Base-by-base conservation (phyloP, 148 eudicot genomes). In the Beta vulgaris region DNA sequence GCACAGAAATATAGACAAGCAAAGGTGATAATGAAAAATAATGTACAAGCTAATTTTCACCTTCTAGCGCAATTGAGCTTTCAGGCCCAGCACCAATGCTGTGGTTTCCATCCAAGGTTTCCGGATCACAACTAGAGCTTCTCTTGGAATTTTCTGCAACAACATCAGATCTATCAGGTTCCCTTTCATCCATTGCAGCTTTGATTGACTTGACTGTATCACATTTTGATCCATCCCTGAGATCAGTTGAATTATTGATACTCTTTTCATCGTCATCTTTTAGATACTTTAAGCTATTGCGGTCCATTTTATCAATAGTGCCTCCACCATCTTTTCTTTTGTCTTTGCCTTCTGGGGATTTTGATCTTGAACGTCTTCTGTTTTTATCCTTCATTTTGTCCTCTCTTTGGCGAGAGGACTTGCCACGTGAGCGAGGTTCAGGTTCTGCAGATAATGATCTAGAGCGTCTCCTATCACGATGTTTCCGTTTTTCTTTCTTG, bases 371-470 rank as follows among this genome's bases (percentile, higher is more conserved):
- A 29, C 67, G 81, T 77, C 80, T 88, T 85, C 82, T 81, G 68
- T 73, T 81, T 58, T 78, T 80, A 71, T 80, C 80, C 62, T 88
- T 86, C 62, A 46, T 58, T 46, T 79, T 85, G 54, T 82, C 85
- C 25, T 82, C 82, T 69, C 69, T 78, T 64, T 71, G 76, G 16
- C 82, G 83, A 54, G 91, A 84, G 39, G 78, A 70, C 79, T 76
- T 83, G 28, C 79, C 79, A 78, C 82, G 76, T 75, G 73, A 85
- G 65, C 53, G 81, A 29, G 74, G 73, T 78, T 87, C 81, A 75
- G 48, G 79, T 40, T 88, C 95, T 48, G 79, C 69, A 76, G 98
- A 90, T 44, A 82, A 66, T 36, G 95, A 90, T 71, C 92, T 85
- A 31, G 91, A 88, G 53, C 80, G 82, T 82, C 84, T 85, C 78